These are phyloP conservation scores for Phytophthora ramorum DNA, from an alignment of 352 stramenopile genomes.

Conservation along the genomic window DNA sequence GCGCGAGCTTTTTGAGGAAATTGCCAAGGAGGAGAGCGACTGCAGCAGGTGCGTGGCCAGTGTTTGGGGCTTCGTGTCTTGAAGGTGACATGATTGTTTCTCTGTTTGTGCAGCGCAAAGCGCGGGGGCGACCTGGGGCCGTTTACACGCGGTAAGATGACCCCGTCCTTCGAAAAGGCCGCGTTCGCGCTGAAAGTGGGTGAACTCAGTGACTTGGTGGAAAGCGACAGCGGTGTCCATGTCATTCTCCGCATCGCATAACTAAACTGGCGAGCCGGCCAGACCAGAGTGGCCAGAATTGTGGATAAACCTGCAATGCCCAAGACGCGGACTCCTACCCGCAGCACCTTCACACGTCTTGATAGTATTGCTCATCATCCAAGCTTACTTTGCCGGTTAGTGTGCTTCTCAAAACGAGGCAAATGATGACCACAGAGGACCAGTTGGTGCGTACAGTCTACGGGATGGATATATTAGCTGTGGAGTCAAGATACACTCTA, in stretches of 20 bases:
- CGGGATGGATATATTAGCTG: conserved; percentile 47
- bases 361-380: conserved; percentile 6
- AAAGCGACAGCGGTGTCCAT: conserved; percentile 97
- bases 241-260: conserved; percentile 95
- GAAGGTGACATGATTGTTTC: conserved; percentile 1
- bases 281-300: not conserved
- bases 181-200: conserved; percentile 93
- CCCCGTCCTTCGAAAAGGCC: conserved; percentile 91
- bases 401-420: not conserved
- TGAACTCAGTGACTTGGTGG: conserved; percentile 95
- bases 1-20: conserved; percentile 83
- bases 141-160: conserved; percentile 94
- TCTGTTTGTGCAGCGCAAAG: conserved; percentile 72
- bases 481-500: conserved; percentile 40
- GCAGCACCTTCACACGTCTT: conserved; percentile 11
- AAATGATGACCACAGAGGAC: conserved; percentile 1
- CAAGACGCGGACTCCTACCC: conserved; percentile 6
- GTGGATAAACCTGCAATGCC: conserved; percentile 21
- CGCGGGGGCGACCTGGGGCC: conserved; percentile 90
- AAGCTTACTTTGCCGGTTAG: not conserved
- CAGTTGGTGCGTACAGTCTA: conserved; percentile 23
- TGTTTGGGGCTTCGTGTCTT: not conserved
- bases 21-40: conserved; percentile 89
- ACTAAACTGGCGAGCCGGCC: conserved; percentile 16
- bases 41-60: conserved; percentile 76